Conservation (phyloP, 2,329 filamentous ascomycete genomes). For the Cytospora leucostoma region DNA sequence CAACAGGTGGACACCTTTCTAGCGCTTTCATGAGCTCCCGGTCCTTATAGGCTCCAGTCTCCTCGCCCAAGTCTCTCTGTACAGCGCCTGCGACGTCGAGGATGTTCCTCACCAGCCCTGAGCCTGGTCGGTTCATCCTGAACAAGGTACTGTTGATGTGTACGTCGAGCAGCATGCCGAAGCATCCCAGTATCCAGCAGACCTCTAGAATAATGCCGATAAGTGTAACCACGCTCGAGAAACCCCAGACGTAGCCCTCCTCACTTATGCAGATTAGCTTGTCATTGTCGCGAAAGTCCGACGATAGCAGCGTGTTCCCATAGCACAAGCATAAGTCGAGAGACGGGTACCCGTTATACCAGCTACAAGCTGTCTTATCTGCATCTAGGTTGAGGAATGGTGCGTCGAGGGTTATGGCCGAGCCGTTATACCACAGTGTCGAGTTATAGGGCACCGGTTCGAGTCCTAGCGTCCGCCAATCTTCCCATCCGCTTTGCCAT, state of each 20-base stretch:
- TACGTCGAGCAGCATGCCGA: conserved; percentile 18
- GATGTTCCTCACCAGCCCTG: conserved; percentile 13
- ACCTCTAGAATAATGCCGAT: conserved; percentile 14
- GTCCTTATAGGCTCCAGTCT: conserved; percentile 10
- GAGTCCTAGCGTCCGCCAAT: background rate
- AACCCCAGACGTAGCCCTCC: conserved; percentile 15
- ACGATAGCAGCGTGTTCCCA: background rate
- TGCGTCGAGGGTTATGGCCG: conserved; percentile 13
- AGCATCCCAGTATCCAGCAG: conserved; percentile 18
- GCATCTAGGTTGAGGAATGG: conserved; percentile 5
- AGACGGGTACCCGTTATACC: background rate
- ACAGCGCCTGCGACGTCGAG: conserved; percentile 14
- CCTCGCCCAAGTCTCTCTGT: conserved; percentile 9
- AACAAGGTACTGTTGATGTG: conserved; percentile 16
- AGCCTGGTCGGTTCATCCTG: conserved; percentile 17
- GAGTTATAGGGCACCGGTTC: conserved; percentile 18
- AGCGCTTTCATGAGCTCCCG: conserved; percentile 1
- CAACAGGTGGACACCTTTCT: conserved; percentile 7
- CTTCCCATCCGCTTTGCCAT: background rate
- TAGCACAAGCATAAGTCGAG: background rate
- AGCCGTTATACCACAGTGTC: conserved; percentile 15
- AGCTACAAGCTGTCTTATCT: background rate
- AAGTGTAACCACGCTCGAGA: conserved; percentile 14
- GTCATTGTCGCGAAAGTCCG: conserved; percentile 4
- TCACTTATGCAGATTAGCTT: conserved; percentile 17